Evolutionary conservation across 2,329 filamentous ascomycete genomes (phyloP).

Genomic region (Colletotrichum sp.): DNA sequence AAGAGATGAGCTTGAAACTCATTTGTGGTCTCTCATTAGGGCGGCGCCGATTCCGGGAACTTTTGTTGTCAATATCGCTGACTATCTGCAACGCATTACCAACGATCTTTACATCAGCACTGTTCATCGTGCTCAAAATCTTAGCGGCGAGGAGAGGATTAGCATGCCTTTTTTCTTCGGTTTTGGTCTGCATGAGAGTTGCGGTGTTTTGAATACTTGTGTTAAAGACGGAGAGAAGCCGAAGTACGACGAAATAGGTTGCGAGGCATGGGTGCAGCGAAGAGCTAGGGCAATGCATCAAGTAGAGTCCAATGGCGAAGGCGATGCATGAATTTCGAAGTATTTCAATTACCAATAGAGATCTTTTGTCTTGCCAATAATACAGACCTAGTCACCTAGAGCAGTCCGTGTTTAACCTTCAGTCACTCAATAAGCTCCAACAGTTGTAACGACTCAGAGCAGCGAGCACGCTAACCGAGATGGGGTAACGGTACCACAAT

Average conservation of each 20-base stretch:
- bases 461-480: neutral
- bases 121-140: slow-evolving; percentile 52
- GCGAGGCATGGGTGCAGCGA: slow-evolving; percentile 41
- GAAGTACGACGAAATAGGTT: slow-evolving; percentile 44
- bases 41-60: slow-evolving; percentile 44
- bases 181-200: slow-evolving; percentile 44
- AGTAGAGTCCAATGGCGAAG: slow-evolving; percentile 14
- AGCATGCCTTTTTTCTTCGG: slow-evolving; percentile 54
- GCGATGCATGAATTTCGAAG: neutral
- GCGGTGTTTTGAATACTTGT: slow-evolving; percentile 42
- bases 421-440: neutral
- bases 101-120: slow-evolving; percentile 54
- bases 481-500: neutral
- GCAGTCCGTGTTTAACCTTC: neutral
- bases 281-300: slow-evolving; percentile 38
- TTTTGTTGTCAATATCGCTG: slow-evolving; percentile 57
- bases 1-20: neutral
- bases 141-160: slow-evolving; percentile 40
- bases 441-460: neutral
- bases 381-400: neutral
- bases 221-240: slow-evolving; percentile 34
- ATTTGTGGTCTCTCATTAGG: slow-evolving; percentile 26
- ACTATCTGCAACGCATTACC: slow-evolving; percentile 55
- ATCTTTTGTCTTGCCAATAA: neutral
- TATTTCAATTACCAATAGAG: neutral